phyloP scores from a whole-genome alignment of 2,329 filamentous ascomycete genomes.

The Aureobasidium melanogenum region DNA sequence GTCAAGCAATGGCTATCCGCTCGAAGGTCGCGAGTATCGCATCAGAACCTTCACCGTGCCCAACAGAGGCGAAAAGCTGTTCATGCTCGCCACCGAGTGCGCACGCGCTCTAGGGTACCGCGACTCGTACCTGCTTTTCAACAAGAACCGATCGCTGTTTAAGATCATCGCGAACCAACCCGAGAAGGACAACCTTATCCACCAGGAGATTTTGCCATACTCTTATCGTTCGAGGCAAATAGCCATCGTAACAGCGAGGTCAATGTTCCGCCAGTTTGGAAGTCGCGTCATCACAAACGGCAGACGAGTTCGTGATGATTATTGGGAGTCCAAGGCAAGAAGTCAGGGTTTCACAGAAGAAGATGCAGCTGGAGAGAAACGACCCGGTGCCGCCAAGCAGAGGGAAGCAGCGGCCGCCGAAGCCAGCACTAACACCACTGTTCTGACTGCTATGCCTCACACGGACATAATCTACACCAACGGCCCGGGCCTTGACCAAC shows the following conservation, averaged over 20 bases:
- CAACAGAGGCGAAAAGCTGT: constrained; percentile 83
- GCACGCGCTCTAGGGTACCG: constrained; percentile 87
- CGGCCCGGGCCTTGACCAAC: constrained; percentile 28
- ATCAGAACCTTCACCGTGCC: constrained; percentile 92
- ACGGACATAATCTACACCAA: constrained; percentile 82
- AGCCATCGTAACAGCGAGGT: constrained; percentile 91
- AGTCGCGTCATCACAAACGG: constrained; percentile 88
- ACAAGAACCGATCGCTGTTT: constrained; percentile 92
- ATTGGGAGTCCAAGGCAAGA: constrained; percentile 94
- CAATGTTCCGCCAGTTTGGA: constrained; percentile 98
- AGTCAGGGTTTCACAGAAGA: constrained; percentile 98
- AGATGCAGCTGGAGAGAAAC: constrained; percentile 89
- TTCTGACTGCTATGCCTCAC: constrained; percentile 57
- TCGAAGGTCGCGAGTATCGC: constrained; percentile 77
- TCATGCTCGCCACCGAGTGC: constrained; percentile 98
- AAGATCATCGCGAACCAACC: constrained; percentile 96
- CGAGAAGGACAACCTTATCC: constrained; percentile 93
- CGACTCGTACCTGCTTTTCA: constrained; percentile 97
- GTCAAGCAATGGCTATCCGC: constrained; percentile 67
- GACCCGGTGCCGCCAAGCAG: constrained; percentile 82
- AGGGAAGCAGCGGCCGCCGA: constrained; percentile 69
- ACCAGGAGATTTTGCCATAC: constrained; percentile 91
- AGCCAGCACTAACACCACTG: constrained; percentile 45
- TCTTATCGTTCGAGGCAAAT: constrained; percentile 98
- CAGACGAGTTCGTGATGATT: constrained; percentile 87